These are phyloP conservation scores for Phytophthora multivora DNA, from an alignment of 352 stramenopile genomes.

Conservation along the genomic window DNA sequence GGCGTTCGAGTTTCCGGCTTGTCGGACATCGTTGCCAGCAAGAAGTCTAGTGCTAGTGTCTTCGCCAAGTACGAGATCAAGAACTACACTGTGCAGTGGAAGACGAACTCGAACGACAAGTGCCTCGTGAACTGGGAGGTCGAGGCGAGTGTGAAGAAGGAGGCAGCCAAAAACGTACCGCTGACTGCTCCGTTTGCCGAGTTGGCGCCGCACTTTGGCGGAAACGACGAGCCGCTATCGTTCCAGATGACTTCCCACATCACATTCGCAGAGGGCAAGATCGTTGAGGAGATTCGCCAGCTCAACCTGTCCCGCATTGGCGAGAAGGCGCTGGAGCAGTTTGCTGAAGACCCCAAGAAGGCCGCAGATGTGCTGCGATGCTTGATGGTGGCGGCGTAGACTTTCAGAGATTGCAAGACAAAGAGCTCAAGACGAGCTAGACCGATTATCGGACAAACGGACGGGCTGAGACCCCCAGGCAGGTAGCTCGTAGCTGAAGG, in stretches of 20 bases:
- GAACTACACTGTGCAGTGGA: slow-evolving; percentile 84
- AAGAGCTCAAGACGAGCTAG: slow-evolving; percentile 25
- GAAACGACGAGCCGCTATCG: slow-evolving; percentile 53
- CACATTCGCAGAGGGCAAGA: slow-evolving; percentile 80
- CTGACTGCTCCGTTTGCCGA: slow-evolving; percentile 72
- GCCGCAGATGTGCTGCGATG: slow-evolving; percentile 59
- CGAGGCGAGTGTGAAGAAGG: slow-evolving; percentile 55
- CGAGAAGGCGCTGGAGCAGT: slow-evolving; percentile 53
- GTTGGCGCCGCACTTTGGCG: slow-evolving; percentile 51
- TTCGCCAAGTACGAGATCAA: slow-evolving; percentile 86
- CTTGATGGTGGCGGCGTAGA: slow-evolving; percentile 37
- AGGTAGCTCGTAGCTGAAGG: slow-evolving; percentile 38
- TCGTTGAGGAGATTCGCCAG: slow-evolving; percentile 81
- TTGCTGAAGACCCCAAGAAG: slow-evolving; percentile 60
- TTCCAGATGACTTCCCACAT: slow-evolving; percentile 82
- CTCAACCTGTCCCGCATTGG: slow-evolving; percentile 69
- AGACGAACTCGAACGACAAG: slow-evolving; percentile 66
- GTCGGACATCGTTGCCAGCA: slow-evolving; percentile 65
- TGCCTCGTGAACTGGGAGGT: slow-evolving; percentile 80
- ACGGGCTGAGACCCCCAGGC: slow-evolving; percentile 21
- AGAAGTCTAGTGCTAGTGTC: slow-evolving; percentile 58
- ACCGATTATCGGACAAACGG: slow-evolving; percentile 32
- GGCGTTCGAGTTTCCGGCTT: slow-evolving; percentile 54
- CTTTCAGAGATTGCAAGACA: slow-evolving; percentile 15
- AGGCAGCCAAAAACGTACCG: slow-evolving; percentile 58